Evolutionary conservation across 805 yeast species (phyloP), one percentile per base, ranked within the genome.

Genomic region (Kuraishia hungarica): DNA sequence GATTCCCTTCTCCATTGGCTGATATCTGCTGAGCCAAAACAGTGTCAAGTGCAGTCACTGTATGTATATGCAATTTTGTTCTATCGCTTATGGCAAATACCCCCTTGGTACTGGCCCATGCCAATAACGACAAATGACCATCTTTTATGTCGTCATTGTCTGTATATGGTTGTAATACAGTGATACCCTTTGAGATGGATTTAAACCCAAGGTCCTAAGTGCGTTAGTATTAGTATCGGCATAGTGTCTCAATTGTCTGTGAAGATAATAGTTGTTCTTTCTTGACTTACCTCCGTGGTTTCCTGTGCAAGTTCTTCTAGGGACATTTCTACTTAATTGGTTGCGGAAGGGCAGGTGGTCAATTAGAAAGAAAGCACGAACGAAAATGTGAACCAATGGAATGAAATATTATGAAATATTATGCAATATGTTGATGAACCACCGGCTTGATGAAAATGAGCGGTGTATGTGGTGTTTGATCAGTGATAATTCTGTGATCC

Each of bases 201-300:
- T 67, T 69, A 53, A 68, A 68, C 1, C 72, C 72, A 56, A 68
- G 61, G 20, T 67, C 64, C 65, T 52, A 48, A 26, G 24, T 15
- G 19, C 10, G 10, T 10, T 6, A 26, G 29, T 26, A 52, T 23
- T 6, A 24, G 50, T 47, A 7, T n/a, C n/a, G n/a, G n/a, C n/a
- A n/a, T n/a, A n/a, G n/a, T n/a, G n/a, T n/a, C n/a, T n/a, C n/a
- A n/a, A n/a, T n/a, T n/a, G n/a, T n/a, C n/a, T n/a, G n/a, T n/a
- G n/a, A n/a, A n/a, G n/a, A n/a, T n/a, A n/a, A n/a, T n/a, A n/a
- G n/a, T n/a, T n/a, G n/a, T n/a, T n/a, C n/a, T n/a, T n/a, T n/a
- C n/a, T n/a, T n/a, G n/a, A 26, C 46, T n/a, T 21, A 39, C 51
- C 51, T 49, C 51, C 6, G 51, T 23, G 19, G 51, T 49, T 24